Percentiles rank a stretch among this genome's conserved stretches.
These are phyloP conservation scores for Populus deltoides DNA, from an alignment of 345 rosid species.

Conservation along the genomic window DNA sequence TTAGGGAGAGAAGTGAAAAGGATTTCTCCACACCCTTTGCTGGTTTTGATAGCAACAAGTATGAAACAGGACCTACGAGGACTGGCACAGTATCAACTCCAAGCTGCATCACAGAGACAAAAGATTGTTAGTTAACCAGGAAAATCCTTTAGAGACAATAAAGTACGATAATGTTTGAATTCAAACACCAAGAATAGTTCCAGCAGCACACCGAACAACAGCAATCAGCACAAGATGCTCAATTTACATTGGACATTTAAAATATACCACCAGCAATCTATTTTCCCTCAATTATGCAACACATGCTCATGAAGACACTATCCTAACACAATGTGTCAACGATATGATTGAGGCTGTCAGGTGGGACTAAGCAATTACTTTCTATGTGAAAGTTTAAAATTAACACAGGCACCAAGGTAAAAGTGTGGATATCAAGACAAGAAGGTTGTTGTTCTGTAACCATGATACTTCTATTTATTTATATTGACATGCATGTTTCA, in stretches of 20 bases:
- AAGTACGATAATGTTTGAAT: background rate
- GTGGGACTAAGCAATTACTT: background rate
- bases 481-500: background rate
- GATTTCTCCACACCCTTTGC: constrained; percentile 89
- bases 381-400: background rate
- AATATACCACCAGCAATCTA: background rate
- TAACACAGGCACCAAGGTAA: background rate
- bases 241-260: background rate
- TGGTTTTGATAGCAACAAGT: constrained; percentile 88
- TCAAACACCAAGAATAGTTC: background rate
- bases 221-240: background rate
- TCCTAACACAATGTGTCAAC: background rate
- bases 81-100: constrained; percentile 89
- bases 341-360: background rate
- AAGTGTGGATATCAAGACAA: background rate
- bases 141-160: background rate
- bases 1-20: constrained; percentile 75
- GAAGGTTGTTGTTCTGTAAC: background rate
- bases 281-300: background rate
- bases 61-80: constrained; percentile 89
- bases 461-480: background rate
- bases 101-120: constrained; percentile 49
- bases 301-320: background rate
- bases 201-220: background rate
- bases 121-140: background rate